Base-by-base conservation (phyloP, 495 filamentous ascomycete species). In the Durotheca rogersii region DNA sequence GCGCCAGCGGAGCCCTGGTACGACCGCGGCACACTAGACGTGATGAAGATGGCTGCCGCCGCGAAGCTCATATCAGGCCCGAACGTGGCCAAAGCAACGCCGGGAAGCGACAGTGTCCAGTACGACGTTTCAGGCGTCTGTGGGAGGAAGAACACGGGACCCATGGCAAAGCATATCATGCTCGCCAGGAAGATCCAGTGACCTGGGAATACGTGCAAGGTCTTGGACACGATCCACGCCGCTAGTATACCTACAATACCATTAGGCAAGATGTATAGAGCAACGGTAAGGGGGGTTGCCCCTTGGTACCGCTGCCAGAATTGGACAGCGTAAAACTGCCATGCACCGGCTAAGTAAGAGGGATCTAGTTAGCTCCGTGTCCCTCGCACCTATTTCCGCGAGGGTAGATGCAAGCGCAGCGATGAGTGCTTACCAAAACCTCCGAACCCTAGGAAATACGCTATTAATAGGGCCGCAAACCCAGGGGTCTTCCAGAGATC, bases 61-160 rank as follows among this genome's bases (percentile, higher is more conserved):
- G 81, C 79, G 46, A 87, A 87, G 7, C 67, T 73, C 69, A 85
- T 74, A 54, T 86, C 79, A 58, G 84, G 83, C 10, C 78, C 82
- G 38, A 70, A 79, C 0, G 77, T 72, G 6, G 75, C 79, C 4
- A 86, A 55, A 14, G 81, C 15, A 3, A 73, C 67, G 1, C 63
- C 65, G 2, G 83, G 69, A 40, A 85, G 79, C 1, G 72, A 69
- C 39, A 79, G 73, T 0, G 61, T 72, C 83, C 81, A 86, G 60
- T 84, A 82, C 0, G 57, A 70, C 32, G 77, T 71, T 11, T 56
- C 18, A 1, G 74, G 64, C 2, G 74, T 74, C 1, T 68, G 61
- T 0, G 70, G 76, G 12, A 71, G 72, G 21, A 77, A 64, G 29
- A 80, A 63, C 1, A 68, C 64, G 9, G 62, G 60, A 10, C 75